Evolutionary conservation across 148 eudicot species (phyloP), one percentile per base, ranked within the genome.

Genomic region (Drosera capensis): DNA sequence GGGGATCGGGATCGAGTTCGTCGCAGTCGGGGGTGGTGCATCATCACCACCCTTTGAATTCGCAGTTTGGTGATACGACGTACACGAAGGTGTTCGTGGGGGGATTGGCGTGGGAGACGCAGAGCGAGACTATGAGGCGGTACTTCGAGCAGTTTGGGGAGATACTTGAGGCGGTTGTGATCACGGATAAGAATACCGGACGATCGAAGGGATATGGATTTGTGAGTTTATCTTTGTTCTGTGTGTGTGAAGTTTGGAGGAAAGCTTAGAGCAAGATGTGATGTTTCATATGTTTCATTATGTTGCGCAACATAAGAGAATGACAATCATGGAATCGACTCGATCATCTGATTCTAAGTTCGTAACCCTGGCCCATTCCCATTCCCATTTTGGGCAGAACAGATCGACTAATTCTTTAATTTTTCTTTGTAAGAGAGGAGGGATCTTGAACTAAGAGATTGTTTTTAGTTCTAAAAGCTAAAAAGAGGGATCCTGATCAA

Each of bases 141-240:
- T 72, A 75, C 55, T 90, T 84, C 35, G 92, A 84, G 39, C 93
- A 84, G 48, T 90, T 80, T 52, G 99, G 99, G 34, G 93, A 90
- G 16, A 90, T 90, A 29, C 93, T 90, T 31, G 99, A 90, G 63
- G 99, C 99, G 34, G 95, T 90, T 50, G 95, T 90, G 24, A 90
- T 90, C 59, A 66, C 93, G 23, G 99, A 90, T 71, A 90, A 90
- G 70, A 73, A 80, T 60, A 78, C 85, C 21, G 95, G 85, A 50
- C 77, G 99, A 20, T 90, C 99, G 60, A 90, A 90, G 48, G 99
- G 99, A 49, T 90, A 90, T 28, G 95, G 99, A 16, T 90, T 90
- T 64, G 99, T 90, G 75, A 80, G 97, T 80, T 7, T 43, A 22
- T 20, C 16, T 36, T 40, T 46, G n/a, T 73, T 49, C 18, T 20